Percentiles rank a stretch among this genome's conserved stretches.
Conservation (phyloP, 768 basidiomycete genomes). For the Agaricus bisporus region DNA sequence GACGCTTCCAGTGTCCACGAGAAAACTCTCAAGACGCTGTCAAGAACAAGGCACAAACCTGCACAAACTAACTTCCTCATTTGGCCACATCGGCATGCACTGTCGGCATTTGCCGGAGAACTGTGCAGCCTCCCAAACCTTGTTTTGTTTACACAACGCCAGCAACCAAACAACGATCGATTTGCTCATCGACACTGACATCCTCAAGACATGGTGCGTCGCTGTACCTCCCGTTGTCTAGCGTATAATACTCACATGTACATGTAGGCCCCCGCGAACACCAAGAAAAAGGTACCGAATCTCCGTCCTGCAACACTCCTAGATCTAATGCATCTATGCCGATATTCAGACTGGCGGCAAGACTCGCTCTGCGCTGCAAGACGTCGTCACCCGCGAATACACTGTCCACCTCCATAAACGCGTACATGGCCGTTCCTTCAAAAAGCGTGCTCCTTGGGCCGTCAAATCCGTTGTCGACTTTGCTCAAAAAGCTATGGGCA, state of each 20-base stretch:
- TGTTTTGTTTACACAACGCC: conserved; percentile 41
- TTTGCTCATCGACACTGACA: conserved; percentile 51
- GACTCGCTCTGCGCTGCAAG: conserved; percentile 93
- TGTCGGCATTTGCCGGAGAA: conserved; percentile 27
- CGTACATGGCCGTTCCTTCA: conserved; percentile 90
- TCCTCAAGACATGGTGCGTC: conserved; percentile 66
- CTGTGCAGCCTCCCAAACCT: conserved; percentile 55
- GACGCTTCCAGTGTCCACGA: neutral
- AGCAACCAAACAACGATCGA: conserved; percentile 28
- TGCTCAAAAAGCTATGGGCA: conserved; percentile 94
- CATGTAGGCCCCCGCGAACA: conserved; percentile 40
- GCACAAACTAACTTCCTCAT: conserved; percentile 21
- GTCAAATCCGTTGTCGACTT: conserved; percentile 92
- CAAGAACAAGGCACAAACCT: conserved; percentile 13
- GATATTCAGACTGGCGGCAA: conserved; percentile 61
- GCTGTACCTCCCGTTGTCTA: conserved; percentile 7
- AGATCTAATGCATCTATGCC: conserved; percentile 1
- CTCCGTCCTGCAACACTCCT: neutral
- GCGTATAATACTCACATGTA: neutral
- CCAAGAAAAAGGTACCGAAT: conserved; percentile 51
- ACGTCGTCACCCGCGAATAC: conserved; percentile 98
- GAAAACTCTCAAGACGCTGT: neutral
- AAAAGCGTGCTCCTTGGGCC: conserved; percentile 96
- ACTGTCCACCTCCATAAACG: conserved; percentile 97
- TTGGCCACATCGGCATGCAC: neutral